phyloP scores from a whole-genome alignment of 2,329 filamentous ascomycete genomes.

The Tolypocladium pustulatum region DNA sequence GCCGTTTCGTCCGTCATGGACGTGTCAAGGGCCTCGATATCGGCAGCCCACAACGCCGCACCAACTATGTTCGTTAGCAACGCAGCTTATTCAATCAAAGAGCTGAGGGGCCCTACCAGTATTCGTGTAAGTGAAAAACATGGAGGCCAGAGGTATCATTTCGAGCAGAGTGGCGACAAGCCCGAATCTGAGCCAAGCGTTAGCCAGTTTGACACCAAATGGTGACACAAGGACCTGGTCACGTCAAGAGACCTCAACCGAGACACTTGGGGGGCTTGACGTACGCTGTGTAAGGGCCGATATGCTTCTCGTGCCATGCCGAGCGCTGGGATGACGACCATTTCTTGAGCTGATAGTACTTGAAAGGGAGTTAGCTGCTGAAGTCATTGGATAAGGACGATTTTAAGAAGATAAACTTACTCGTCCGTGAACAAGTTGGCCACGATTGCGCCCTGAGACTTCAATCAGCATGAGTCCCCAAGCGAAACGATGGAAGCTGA shows the following conservation, averaged over 20 bases:
- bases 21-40: conserved; percentile 54
- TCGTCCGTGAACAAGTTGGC: conserved; percentile 39
- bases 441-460: conserved; percentile 32
- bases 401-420: conserved; percentile 29
- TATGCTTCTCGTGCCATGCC: conserved; percentile 59
- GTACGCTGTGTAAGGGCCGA: conserved; percentile 72
- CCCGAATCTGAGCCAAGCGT: conserved; percentile 49
- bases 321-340: conserved; percentile 58
- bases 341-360: conserved; percentile 88
- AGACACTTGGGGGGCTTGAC: conserved; percentile 16
- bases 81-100: neutral
- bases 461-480: neutral
- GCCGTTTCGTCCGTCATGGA: conserved; percentile 39
- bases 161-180: conserved; percentile 69
- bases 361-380: conserved; percentile 4
- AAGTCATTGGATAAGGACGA: neutral
- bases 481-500: neutral
- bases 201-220: conserved; percentile 2
- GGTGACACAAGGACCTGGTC: neutral
- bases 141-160: conserved; percentile 71
- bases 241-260: neutral
- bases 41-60: conserved; percentile 88
- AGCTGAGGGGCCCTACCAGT: conserved; percentile 37
- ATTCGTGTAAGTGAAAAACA: conserved; percentile 85
- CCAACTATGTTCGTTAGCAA: conserved; percentile 45